phyloP scores from a whole-genome alignment of 139 green algal species.

The Ostreobium quekettii region DNA sequence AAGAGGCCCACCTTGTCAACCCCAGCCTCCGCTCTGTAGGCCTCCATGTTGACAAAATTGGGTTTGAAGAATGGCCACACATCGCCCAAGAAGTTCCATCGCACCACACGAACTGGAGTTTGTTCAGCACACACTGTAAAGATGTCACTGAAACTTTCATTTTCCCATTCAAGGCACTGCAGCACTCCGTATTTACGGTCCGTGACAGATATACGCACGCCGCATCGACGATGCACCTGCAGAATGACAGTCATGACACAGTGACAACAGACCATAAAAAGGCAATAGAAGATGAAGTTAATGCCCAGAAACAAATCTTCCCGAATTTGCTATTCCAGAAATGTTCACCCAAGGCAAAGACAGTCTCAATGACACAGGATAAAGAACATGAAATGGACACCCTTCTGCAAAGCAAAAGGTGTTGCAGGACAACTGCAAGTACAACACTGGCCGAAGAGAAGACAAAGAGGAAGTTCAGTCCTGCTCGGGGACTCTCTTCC shows the following conservation, averaged over 20 bases:
- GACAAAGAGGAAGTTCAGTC: too few relatives aligned
- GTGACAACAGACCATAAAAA: too few relatives aligned
- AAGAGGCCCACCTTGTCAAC: conserved; percentile 29
- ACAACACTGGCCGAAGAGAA: too few relatives aligned
- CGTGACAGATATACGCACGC: conserved; percentile 39
- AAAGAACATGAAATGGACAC: too few relatives aligned
- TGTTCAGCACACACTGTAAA: conserved; percentile 44
- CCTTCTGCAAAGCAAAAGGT: too few relatives aligned
- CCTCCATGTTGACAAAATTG: conserved; percentile 74
- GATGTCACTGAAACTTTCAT: conserved; percentile 13
- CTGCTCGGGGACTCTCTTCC: too few relatives aligned
- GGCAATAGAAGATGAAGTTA: too few relatives aligned
- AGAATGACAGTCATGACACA: not conserved
- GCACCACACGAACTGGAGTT: conserved; percentile 41
- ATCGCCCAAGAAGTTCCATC: conserved; percentile 53
- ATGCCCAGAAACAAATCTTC: too few relatives aligned
- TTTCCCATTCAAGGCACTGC: conserved; percentile 22
- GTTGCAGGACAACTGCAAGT: too few relatives aligned
- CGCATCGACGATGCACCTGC: conserved; percentile 37
- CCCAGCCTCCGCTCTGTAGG: conserved; percentile 22
- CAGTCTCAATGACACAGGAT: too few relatives aligned
- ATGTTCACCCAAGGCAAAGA: too few relatives aligned
- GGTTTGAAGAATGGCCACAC: conserved; percentile 86
- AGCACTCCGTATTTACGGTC: conserved; percentile 54
- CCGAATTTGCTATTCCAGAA: too few relatives aligned